These are phyloP conservation scores for Rosa chinensis DNA, from an alignment of 306 rosid species.

Conservation along the genomic window DNA sequence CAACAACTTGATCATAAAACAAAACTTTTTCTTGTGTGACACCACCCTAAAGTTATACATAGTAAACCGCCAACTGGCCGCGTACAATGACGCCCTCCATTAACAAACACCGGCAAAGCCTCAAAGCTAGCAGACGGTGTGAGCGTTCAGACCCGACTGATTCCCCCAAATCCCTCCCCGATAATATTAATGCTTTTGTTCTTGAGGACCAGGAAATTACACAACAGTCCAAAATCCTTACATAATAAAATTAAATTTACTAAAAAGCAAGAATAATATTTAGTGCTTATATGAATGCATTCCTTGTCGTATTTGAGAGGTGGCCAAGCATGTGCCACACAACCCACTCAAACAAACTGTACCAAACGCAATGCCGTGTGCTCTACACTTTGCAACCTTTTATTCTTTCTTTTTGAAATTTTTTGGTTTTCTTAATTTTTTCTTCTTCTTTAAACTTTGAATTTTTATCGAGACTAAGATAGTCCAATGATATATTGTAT, in stretches of 20 bases:
- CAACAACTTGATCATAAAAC: neutral
- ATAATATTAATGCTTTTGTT: neutral
- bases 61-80: constrained; percentile 3
- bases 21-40: neutral
- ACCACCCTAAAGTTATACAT: neutral
- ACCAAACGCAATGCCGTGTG: constrained; percentile 61
- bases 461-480: neutral
- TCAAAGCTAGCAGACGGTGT: neutral
- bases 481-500: no score
- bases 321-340: constrained; percentile 70
- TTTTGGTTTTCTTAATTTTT: no score
- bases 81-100: neutral
- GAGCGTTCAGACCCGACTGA: neutral
- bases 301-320: constrained; percentile 33
- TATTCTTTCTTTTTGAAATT: neutral
- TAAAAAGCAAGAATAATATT: constrained; percentile 16
- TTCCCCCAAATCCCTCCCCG: neutral
- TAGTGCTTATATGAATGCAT: constrained; percentile 49
- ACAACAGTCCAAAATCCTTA: constrained; percentile 9
- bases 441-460: no score
- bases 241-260: constrained; percentile 1
- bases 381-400: constrained; percentile 30
- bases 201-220: neutral
- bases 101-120: neutral
- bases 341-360: constrained; percentile 27